Evolutionary conservation across 768 basidiomycete genomes (phyloP).

Genomic region (Myochromella boudieri): DNA sequence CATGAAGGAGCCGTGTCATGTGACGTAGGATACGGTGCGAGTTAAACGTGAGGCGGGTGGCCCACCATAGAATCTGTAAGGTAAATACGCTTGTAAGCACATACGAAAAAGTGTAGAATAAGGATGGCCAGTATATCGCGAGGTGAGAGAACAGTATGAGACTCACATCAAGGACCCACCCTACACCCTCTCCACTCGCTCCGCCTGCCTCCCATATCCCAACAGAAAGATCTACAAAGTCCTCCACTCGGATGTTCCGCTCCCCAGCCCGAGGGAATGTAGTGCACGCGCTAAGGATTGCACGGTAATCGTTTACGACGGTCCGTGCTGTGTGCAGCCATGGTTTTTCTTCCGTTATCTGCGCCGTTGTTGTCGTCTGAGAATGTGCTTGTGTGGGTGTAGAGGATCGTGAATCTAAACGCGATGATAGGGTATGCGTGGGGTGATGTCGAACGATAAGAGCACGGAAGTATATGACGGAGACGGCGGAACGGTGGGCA

Average conservation of each 20-base stretch:
- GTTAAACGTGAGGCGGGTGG: conserved; percentile 91
- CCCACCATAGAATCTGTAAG: conserved; percentile 85
- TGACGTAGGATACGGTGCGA: conserved; percentile 84
- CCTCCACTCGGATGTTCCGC: conserved; percentile 74
- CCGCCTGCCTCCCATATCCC: conserved; percentile 81
- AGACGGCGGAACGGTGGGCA: conserved; percentile 68
- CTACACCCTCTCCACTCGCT: conserved; percentile 56
- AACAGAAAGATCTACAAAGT: conserved; percentile 79
- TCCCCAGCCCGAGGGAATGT: conserved; percentile 82
- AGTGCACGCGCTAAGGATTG: conserved; percentile 66
- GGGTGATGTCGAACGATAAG: conserved; percentile 52
- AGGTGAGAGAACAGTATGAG: not conserved
- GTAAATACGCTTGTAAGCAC: not conserved
- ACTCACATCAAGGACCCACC: conserved; percentile 84
- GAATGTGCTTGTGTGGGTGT: conserved; percentile 18
- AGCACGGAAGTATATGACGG: conserved; percentile 71
- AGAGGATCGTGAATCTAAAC: not conserved
- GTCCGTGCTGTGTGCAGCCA: conserved; percentile 70
- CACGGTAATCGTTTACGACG: conserved; percentile 70
- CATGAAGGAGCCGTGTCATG: conserved; percentile 72
- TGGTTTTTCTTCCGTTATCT: conserved; percentile 9
- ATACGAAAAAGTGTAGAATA: not conserved
- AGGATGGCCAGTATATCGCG: not conserved
- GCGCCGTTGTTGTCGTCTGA: not conserved
- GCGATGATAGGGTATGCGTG: conserved; percentile 1